Percentiles rank a stretch among this genome's conserved stretches.
phyloP scores from a whole-genome alignment of 164 flowering plant species.

The Saururus chinensis region DNA sequence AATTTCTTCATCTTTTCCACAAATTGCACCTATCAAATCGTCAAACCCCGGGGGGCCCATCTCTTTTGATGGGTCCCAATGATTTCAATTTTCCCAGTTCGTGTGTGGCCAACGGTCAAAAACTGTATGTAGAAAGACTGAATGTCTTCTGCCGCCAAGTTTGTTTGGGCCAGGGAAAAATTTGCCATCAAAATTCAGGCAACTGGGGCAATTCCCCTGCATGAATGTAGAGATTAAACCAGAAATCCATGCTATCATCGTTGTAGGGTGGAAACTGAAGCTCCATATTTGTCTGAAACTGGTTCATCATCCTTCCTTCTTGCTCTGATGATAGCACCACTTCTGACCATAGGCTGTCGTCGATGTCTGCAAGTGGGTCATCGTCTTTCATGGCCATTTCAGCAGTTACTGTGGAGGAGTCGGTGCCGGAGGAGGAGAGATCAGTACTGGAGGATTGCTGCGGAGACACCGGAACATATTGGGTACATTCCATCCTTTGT shows the following conservation, averaged over 20 bases:
- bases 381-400: conserved; percentile 13
- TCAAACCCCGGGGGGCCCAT: too few species aligned
- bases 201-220: conserved; percentile 25
- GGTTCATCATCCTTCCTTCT: not conserved
- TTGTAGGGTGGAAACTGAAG: not conserved
- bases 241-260: conserved; percentile 37
- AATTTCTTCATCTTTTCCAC: too few species aligned
- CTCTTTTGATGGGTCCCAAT: too few species aligned
- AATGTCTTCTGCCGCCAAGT: not conserved
- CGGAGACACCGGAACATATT: conserved; percentile 12
- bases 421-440: conserved; percentile 10
- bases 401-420: not conserved
- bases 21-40: too few species aligned
- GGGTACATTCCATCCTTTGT: not conserved
- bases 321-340: conserved; percentile 3
- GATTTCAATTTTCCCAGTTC: too few species aligned
- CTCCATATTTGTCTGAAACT: not conserved
- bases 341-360: conserved; percentile 48
- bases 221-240: conserved; percentile 35
- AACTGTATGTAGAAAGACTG: too few species aligned
- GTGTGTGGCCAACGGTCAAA: too few species aligned
- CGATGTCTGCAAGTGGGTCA: conserved; percentile 16
- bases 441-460: conserved; percentile 26
- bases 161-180: not conserved
- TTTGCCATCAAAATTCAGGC: not conserved